Evolutionary conservation across 106 monocot species (phyloP), one percentile per base, ranked within the genome.

Genomic region (Hemerocallis citrina): DNA sequence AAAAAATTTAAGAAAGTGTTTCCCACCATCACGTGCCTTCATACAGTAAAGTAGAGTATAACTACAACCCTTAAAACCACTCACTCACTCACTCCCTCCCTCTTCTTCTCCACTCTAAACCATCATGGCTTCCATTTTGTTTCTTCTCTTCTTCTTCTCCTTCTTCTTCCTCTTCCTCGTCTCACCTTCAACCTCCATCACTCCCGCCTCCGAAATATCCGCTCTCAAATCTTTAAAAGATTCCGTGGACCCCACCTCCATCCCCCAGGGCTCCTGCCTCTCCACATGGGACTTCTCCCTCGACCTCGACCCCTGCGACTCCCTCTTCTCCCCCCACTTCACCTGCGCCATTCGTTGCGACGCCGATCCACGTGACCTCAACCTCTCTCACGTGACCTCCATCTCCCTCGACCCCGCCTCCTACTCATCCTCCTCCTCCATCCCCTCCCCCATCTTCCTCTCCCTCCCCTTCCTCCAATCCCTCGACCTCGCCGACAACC

Each of bases 341-440:
- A 79, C 89, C 43, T 90, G 89, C 71, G 89, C 85, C 67, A 35
- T 90, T 52, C 89, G 81, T 59, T 90, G 89, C 70, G 72, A 70
- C 72, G 17, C 43, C 66, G 27, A 9, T 67, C 10, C n/a, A 54
- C 8, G 65, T 43, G 38, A 38, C n/a, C n/a, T n/a, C 63, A 62
- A 60, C 75, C 42, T 63, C 62, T 48, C 55, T 50, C 81, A 75
- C 52, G 65, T 90, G 73, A 79, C 89, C 65, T 78, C 73, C 36
- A 11, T 90, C 76, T 32, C 85, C 40, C 83, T 83, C 62, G 86
- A 86, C 62, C 29, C 78, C 52, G 78, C 78, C 41, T 71, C 64
- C 47, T 86, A 86, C 69, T 73, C 81, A 16, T 84, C 79, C 62
- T 10, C 81, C 20, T 84, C 79, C 62, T 10, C n/a, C 21, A 73